Evolutionary conservation across 768 basidiomycete genomes (phyloP), one percentile per base, ranked within the genome.

Genomic region (Udeniomyces megalosporus): DNA sequence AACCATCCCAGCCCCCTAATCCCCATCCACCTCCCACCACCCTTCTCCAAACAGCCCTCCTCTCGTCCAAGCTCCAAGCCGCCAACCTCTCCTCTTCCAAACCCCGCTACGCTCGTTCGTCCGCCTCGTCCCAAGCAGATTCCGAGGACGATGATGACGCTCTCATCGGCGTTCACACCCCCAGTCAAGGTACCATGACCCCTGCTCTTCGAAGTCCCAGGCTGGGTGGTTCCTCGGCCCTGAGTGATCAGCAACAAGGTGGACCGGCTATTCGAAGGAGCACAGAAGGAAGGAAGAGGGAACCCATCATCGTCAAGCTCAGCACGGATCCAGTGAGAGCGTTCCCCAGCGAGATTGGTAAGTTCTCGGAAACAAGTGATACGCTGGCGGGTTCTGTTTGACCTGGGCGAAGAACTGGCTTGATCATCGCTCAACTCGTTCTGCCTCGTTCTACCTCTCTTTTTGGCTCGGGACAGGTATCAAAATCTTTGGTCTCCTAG

Each of bases 401-500:
- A 42, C 38, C 17, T 42, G 38, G 10, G 10, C 17, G 38, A 42
- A 8, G 38, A 28, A 42, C 24, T 42, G 44, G 26, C 35, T 3
- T 22, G 29, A 1, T 4, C 34, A 31, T 22, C 2, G 22, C 26
- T 48, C 2, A 20, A n/a, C 48, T 48, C 3, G 35, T 15, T 26
- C 17, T 26, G 15, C 24, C 28, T 2, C 2, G 0, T 26, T 24
- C 20, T 31, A 24, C 3, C 11, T 59, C 8, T 34, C 2, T 2
- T 50, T 38, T 49, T 32, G 22, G 5, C 28, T 15, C 26, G 22
- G 14, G 4, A 8, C 35, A 63, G 62, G 56, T 14, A 63, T 63
- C 56, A 48, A 63, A 20, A 82, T 93, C 61, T 90, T 93, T 69
- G 72, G 79, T 1, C 73, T 74, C 56, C 76, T 95, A 6, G 73